Conservation (phyloP, 106 monocot species). For the Allium fistulosum region DNA sequence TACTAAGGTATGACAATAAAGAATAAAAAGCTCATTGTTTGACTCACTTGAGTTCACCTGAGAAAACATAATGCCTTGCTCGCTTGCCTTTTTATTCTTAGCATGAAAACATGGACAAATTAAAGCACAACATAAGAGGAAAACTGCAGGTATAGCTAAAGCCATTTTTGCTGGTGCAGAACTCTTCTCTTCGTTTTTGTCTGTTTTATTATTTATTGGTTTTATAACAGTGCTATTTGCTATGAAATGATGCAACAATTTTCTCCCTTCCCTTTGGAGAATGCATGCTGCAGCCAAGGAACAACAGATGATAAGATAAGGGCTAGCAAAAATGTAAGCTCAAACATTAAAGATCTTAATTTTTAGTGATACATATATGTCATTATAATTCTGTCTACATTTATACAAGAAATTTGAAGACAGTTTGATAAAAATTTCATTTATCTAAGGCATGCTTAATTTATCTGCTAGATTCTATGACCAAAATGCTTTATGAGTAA, state of each 20-base stretch:
- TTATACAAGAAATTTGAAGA: not conserved
- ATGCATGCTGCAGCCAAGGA: slow-evolving; percentile 2
- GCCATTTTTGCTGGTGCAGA: slow-evolving; percentile 4
- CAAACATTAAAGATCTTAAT: not conserved
- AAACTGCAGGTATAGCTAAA: slow-evolving; percentile 23
- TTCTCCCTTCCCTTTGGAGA: slow-evolving; percentile 9
- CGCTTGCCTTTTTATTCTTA: slow-evolving; percentile 22
- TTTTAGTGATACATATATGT: not conserved
- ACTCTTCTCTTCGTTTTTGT: not conserved
- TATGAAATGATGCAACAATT: slow-evolving; percentile 7
- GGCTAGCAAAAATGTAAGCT: not conserved
- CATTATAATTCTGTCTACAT: not conserved
- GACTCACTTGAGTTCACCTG: slow-evolving; percentile 30
- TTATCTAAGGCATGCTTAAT: too few relatives aligned
- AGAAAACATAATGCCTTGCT: slow-evolving; percentile 24
- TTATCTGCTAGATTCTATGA: too few relatives aligned
- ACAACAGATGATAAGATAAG: not conserved
- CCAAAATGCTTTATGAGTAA: too few relatives aligned
- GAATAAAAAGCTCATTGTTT: not conserved
- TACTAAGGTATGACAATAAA: too few relatives aligned
- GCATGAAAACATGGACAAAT: slow-evolving; percentile 35
- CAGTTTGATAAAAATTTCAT: not conserved
- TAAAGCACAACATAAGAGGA: slow-evolving; percentile 23
- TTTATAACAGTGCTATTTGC: slow-evolving; percentile 12
- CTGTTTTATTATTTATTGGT: not conserved